Evolutionary conservation across 352 stramenopile genomes (phyloP).

Genomic region (Globisporangium rhizosaccharum): DNA sequence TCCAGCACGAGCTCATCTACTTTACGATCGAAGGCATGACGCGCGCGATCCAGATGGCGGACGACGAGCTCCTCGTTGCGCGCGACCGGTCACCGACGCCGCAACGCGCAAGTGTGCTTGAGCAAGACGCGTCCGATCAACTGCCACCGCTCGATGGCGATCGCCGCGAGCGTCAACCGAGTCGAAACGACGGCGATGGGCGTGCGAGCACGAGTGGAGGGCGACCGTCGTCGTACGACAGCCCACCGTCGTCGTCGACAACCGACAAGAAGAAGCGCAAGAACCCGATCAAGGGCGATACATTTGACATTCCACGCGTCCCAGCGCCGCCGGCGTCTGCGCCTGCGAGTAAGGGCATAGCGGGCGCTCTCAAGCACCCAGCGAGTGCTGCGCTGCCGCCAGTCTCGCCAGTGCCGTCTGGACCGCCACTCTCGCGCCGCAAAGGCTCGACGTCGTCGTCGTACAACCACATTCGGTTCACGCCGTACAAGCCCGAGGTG

Average conservation of each 20-base stretch:
- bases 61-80: slow-evolving; percentile 49
- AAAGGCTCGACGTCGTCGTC: slow-evolving; percentile 16
- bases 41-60: slow-evolving; percentile 57
- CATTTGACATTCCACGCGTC: slow-evolving; percentile 13
- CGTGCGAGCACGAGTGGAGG: not conserved
- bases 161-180: not conserved
- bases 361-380: not conserved
- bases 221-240: not conserved
- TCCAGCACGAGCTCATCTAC: slow-evolving; percentile 86
- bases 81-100: slow-evolving; percentile 39
- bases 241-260: not conserved
- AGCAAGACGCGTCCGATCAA: not conserved
- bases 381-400: slow-evolving; percentile 3
- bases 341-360: slow-evolving; percentile 1
- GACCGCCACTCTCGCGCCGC: not conserved
- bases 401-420: not conserved
- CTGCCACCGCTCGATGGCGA: not conserved
- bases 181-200: not conserved
- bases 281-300: slow-evolving; percentile 7
- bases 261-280: slow-evolving; percentile 8
- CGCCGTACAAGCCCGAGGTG: slow-evolving; percentile 57
- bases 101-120: too few species aligned
- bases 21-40: slow-evolving; percentile 89
- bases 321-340: not conserved
- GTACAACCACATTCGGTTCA: slow-evolving; percentile 61